phyloP scores from a whole-genome alignment of 371 early-diverging fungal genomes.

The Actinomucor elegans region DNA sequence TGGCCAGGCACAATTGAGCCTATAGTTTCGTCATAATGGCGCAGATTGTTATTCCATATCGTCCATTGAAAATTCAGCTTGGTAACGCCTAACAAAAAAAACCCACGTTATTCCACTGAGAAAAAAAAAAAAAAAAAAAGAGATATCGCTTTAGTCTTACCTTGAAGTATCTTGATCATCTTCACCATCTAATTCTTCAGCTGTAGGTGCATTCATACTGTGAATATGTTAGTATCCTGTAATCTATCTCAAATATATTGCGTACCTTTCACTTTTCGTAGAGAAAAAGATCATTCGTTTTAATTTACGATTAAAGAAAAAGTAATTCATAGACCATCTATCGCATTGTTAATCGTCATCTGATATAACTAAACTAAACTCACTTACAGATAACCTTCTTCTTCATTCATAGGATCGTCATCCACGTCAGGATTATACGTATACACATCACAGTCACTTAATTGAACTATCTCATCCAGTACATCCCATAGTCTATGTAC shows the following conservation, averaged over 20 bases:
- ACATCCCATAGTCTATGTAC: slow-evolving; percentile 71
- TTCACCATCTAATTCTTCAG: slow-evolving; percentile 26
- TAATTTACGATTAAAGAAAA: slow-evolving; percentile 88
- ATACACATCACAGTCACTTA: slow-evolving; percentile 86
- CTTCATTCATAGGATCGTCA: slow-evolving; percentile 88
- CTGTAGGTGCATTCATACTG: slow-evolving; percentile 40
- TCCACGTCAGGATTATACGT: slow-evolving; percentile 84
- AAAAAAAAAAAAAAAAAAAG: too few relatives aligned
- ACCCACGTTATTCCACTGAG: slow-evolving; percentile 4
- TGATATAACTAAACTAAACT: background rate
- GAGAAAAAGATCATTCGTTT: slow-evolving; percentile 91
- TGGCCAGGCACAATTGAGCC: background rate
- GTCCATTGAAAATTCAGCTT: slow-evolving; percentile 44
- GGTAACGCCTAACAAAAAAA: slow-evolving; percentile 22
- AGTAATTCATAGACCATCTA: slow-evolving; percentile 93
- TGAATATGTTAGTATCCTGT: background rate
- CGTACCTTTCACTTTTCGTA: slow-evolving; percentile 80
- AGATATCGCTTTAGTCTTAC: background rate
- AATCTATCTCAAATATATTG: too few relatives aligned
- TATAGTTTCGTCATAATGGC: slow-evolving; percentile 10
- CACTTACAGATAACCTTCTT: slow-evolving; percentile 64
- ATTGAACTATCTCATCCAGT: slow-evolving; percentile 77
- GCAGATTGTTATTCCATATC: slow-evolving; percentile 34
- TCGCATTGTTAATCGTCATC: background rate
- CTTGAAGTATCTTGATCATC: slow-evolving; percentile 18